Conservation (phyloP, 2,329 filamentous ascomycete genomes). For the Xylaria multiplex region DNA sequence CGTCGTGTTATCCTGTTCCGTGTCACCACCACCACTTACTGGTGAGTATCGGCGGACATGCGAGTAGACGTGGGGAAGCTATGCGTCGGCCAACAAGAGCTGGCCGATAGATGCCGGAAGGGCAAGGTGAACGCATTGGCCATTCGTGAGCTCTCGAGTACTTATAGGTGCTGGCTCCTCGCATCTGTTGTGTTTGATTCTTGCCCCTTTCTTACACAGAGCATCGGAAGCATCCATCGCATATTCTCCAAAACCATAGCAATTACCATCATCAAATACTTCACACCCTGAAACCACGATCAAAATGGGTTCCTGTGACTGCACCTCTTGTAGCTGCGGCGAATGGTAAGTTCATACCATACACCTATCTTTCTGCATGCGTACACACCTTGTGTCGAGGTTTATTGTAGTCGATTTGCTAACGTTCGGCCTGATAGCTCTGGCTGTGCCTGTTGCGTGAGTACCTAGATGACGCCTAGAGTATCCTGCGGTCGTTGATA, state of each 20-base stretch:
- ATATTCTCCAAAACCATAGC: background rate
- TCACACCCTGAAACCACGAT: conserved; percentile 1
- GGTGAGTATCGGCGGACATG: background rate
- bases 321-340: conserved; percentile 24
- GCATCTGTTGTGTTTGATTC: background rate
- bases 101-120: background rate
- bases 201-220: background rate
- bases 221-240: background rate
- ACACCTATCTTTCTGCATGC: background rate
- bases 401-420: background rate
- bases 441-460: conserved; percentile 34
- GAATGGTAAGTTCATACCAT: conserved; percentile 25
- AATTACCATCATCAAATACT: background rate
- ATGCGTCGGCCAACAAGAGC: background rate
- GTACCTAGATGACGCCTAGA: background rate
- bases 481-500: background rate
- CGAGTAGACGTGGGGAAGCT: background rate
- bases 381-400: too few relatives aligned
- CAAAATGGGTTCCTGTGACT: conserved; percentile 33
- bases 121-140: too few relatives aligned
- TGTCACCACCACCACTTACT: too few relatives aligned
- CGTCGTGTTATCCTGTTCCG: background rate
- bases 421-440: conserved; percentile 14
- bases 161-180: background rate
- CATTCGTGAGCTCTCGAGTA: background rate